Evolutionary conservation across 2,329 filamentous ascomycete genomes (phyloP).

Genomic region (Chlorencoelia australis): DNA sequence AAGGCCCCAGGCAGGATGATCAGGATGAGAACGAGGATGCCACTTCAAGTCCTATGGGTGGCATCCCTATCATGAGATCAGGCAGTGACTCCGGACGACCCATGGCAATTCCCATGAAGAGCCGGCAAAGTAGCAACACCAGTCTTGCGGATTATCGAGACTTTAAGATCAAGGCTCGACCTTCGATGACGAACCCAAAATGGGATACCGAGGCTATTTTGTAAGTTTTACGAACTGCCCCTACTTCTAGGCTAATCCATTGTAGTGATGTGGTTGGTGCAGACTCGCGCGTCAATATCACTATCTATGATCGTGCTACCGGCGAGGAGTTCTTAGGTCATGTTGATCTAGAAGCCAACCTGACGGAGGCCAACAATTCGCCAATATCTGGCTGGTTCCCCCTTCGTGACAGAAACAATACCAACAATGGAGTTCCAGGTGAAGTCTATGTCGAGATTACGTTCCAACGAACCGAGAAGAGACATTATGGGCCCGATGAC

Average conservation of each 20-base stretch:
- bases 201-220: slow-evolving; percentile 96
- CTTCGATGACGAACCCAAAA: slow-evolving; percentile 68
- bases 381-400: slow-evolving; percentile 78
- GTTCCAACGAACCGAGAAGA: slow-evolving; percentile 82
- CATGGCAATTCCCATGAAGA: slow-evolving; percentile 92
- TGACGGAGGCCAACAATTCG: slow-evolving; percentile 54
- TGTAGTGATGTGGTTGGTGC: slow-evolving; percentile 83
- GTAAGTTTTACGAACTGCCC: slow-evolving; percentile 44
- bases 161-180: slow-evolving; percentile 44
- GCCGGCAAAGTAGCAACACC: slow-evolving; percentile 91
- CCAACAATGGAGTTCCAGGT: slow-evolving; percentile 61
- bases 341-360: slow-evolving; percentile 66
- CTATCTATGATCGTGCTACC: slow-evolving; percentile 77
- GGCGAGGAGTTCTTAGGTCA: slow-evolving; percentile 90
- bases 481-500: slow-evolving; percentile 86
- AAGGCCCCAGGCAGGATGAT: slow-evolving; percentile 59
- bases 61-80: slow-evolving; percentile 55
- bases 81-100: slow-evolving; percentile 74
- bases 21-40: slow-evolving; percentile 51
- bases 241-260: slow-evolving; percentile 9
- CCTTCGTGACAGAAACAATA: slow-evolving; percentile 65
- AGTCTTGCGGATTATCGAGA: slow-evolving; percentile 60
- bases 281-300: slow-evolving; percentile 83
- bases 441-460: slow-evolving; percentile 81
- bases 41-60: slow-evolving; percentile 44